Evolutionary conservation across 2,329 filamentous ascomycete genomes (phyloP).

Genomic region (Beauveria brongniartii): DNA sequence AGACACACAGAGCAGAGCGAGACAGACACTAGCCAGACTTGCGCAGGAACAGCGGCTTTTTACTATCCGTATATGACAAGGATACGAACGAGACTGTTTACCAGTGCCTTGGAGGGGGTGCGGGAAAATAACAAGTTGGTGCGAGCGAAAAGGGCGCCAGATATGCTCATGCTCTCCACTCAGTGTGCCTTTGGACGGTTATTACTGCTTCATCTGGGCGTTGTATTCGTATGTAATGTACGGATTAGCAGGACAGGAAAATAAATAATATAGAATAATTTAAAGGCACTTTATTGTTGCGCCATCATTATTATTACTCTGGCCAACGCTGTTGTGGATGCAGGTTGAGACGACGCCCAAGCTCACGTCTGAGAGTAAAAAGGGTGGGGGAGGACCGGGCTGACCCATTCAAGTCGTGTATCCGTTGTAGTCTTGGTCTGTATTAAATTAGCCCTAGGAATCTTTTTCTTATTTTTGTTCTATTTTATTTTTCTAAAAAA

Average conservation of each 20-base stretch:
- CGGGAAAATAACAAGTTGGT: not conserved
- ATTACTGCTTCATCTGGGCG: not conserved
- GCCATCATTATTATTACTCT: not conserved
- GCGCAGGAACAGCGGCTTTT: conserved; percentile 1
- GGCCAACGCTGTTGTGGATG: conserved; percentile 3
- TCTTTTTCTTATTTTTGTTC: too few relatives aligned
- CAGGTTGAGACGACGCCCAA: conserved; percentile 9
- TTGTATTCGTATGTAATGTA: not conserved
- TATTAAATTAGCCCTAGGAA: conserved; percentile 3
- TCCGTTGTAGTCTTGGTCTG: not conserved
- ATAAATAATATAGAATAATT: not conserved
- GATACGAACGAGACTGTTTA: not conserved
- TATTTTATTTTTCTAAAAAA: not conserved
- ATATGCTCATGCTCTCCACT: not conserved
- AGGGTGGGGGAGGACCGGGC: conserved; percentile 5
- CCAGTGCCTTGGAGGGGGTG: not conserved
- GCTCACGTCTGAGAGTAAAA: conserved; percentile 12
- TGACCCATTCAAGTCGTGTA: conserved; percentile 2
- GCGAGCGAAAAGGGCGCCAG: not conserved
- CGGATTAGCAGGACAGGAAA: not conserved
- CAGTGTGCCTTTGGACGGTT: not conserved
- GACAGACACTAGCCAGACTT: not conserved
- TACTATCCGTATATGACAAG: not conserved
- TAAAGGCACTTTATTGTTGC: not conserved
- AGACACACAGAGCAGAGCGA: not conserved